phyloP scores from a whole-genome alignment of 73 alveolate species.

The Paramecium bursaria region DNA sequence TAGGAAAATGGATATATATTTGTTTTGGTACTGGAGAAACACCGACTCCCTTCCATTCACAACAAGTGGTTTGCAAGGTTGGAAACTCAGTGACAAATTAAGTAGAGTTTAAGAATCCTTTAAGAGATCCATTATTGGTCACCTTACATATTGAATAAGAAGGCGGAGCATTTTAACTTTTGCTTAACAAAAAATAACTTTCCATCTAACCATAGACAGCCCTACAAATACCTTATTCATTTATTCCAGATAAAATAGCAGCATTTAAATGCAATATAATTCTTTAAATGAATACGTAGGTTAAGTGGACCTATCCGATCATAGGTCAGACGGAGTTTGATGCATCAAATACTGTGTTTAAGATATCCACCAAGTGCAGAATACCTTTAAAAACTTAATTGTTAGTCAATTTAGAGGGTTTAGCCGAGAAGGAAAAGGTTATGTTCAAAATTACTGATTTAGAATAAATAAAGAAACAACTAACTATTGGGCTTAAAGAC shows the following conservation, averaged over 20 bases:
- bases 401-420: neutral
- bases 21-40: slow-evolving; percentile 96
- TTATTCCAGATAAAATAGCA: slow-evolving; percentile 87
- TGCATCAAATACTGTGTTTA: slow-evolving; percentile 86
- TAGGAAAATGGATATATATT: slow-evolving; percentile 97
- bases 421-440: slow-evolving; percentile 18
- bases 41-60: slow-evolving; percentile 95
- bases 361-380: slow-evolving; percentile 65
- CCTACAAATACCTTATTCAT: slow-evolving; percentile 88
- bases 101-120: slow-evolving; percentile 88
- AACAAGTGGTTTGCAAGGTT: slow-evolving; percentile 81
- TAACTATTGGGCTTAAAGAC: slow-evolving; percentile 11
- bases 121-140: slow-evolving; percentile 86
- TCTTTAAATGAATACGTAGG: slow-evolving; percentile 81
- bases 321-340: slow-evolving; percentile 93
- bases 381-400: slow-evolving; percentile 29
- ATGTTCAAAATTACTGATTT: slow-evolving; percentile 41
- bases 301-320: slow-evolving; percentile 92
- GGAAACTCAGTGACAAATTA: slow-evolving; percentile 47
- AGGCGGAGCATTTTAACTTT: slow-evolving; percentile 78
- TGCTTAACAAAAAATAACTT: slow-evolving; percentile 83
- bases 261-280: slow-evolving; percentile 84
- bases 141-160: slow-evolving; percentile 82
- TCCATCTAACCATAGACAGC: slow-evolving; percentile 87
- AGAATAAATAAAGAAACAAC: slow-evolving; percentile 38